These are phyloP conservation scores for Salvia splendens DNA, from an alignment of 257 asterid genomes.

Conservation along the genomic window DNA sequence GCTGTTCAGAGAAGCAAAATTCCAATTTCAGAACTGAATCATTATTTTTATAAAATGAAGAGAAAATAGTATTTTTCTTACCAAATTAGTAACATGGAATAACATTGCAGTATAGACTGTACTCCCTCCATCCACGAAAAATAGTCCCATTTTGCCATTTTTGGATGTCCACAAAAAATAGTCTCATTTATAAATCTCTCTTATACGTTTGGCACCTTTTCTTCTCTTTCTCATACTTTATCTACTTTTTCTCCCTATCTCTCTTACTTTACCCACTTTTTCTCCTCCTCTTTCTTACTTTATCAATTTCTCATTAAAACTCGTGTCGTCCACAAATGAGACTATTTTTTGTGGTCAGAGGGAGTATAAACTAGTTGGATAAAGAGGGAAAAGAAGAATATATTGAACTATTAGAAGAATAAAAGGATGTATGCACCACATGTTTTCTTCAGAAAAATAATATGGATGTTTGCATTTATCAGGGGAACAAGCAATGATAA, in stretches of 20 bases:
- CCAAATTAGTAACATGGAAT: background rate
- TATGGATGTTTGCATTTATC: conserved; percentile 90
- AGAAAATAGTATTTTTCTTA: background rate
- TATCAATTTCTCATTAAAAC: too few species aligned
- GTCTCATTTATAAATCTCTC: too few species aligned
- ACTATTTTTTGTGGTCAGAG: too few species aligned
- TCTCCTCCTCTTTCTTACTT: too few species aligned
- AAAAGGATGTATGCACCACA: conserved; percentile 23
- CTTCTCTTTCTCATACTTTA: too few species aligned
- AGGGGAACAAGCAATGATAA: conserved; percentile 95
- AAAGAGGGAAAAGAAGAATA: conserved; percentile 4
- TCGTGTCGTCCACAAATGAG: too few species aligned
- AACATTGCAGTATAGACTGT: background rate
- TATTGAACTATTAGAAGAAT: conserved; percentile 11
- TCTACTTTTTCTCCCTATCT: too few species aligned
- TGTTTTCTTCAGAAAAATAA: conserved; percentile 24
- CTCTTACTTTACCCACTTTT: too few species aligned
- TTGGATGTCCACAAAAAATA: too few species aligned
- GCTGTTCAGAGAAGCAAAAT: conserved; percentile 53
- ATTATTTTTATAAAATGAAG: conserved; percentile 1
- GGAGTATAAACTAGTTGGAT: background rate
- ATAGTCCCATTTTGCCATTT: too few species aligned
- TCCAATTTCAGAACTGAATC: conserved; percentile 25
- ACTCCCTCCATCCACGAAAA: too few species aligned
- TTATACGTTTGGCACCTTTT: too few species aligned